Evolutionary conservation across 768 basidiomycete genomes (phyloP).

Genomic region (Stropharia rugosoannulata): DNA sequence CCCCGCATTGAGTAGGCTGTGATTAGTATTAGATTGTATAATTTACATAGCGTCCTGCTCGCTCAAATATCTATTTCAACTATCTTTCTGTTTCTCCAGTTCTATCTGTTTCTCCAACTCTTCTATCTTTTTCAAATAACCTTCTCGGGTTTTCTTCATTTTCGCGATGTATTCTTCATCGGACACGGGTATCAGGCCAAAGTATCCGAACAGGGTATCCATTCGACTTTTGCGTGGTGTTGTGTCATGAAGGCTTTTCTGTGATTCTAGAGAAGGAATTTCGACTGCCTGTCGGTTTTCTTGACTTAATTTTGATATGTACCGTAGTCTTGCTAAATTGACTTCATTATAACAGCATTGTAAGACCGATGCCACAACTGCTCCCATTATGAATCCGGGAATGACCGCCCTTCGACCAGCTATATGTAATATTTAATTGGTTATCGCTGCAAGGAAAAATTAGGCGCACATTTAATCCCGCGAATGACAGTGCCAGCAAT

Average conservation of each 20-base stretch:
- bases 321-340: conserved; percentile 57
- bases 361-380: conserved; percentile 54
- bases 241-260: background rate
- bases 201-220: conserved; percentile 38
- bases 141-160: conserved; percentile 56
- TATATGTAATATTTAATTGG: conserved; percentile 26
- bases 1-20: background rate
- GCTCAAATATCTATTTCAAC: conserved; percentile 11
- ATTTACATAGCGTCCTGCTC: conserved; percentile 2
- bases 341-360: conserved; percentile 75
- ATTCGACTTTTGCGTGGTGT: conserved; percentile 21
- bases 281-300: conserved; percentile 13
- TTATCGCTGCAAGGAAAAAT: background rate
- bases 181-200: conserved; percentile 59
- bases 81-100: conserved; percentile 32
- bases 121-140: conserved; percentile 53
- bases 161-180: conserved; percentile 72
- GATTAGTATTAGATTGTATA: conserved; percentile 1
- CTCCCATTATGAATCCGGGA: conserved; percentile 61
- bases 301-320: conserved; percentile 39
- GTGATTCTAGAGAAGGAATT: conserved; percentile 6
- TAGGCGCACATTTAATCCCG: conserved; percentile 54
- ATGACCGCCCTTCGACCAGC: conserved; percentile 59
- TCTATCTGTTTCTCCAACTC: conserved; percentile 45
- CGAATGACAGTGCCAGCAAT: conserved; percentile 60